Base-by-base conservation (phyloP, 495 filamentous ascomycete species). In the Penicillium soppii region DNA sequence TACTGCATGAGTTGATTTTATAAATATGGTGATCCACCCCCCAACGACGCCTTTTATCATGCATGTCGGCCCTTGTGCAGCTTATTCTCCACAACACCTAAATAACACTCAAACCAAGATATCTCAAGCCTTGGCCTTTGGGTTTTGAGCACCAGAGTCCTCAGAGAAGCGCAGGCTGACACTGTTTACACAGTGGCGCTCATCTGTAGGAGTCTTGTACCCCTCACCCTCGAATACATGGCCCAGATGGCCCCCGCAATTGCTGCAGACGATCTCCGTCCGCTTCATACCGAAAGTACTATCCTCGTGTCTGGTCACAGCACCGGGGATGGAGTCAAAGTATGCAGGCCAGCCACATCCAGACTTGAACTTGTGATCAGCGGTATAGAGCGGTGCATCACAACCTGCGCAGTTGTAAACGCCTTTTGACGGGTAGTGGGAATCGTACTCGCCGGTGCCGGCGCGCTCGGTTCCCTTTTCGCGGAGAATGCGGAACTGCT, bases 191-290 rank as follows among this genome's bases (percentile, higher is more conserved):
- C 94, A 98, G 73, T 98, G 94, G 43, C 94, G 75, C 83, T 97
- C 92, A 68, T 98, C 88, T 39, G 92, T 97, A 37, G 94, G 91
- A 15, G 90, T 97, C 8, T 77, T 65, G 69, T 85, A 95, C 32
- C 91, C 90, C 69, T 98, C 94, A 7, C 94, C 94, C 77, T 96
- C 95, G 63, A 98, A 98, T 29, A 97, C 91, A 77, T 98, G 94
- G 20, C 94, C 94, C 44, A 98, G 68, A 76, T 98, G 94, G 3
- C 94, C 94, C 4, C 94, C 94, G 61, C 94, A 98, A 69, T 92
- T 94, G 46, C 77, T 79, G 72, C 94, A 98, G 36, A 91, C 84
- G 62, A 98, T 97, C 78, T 98, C 94, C 38, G 83, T 96, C 48
- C 94, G 76, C 57, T 77, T 66, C 90, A 96, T 95, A 23, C 94